phyloP scores from a whole-genome alignment of 768 basidiomycete species.

The Termitomyces sp. region DNA sequence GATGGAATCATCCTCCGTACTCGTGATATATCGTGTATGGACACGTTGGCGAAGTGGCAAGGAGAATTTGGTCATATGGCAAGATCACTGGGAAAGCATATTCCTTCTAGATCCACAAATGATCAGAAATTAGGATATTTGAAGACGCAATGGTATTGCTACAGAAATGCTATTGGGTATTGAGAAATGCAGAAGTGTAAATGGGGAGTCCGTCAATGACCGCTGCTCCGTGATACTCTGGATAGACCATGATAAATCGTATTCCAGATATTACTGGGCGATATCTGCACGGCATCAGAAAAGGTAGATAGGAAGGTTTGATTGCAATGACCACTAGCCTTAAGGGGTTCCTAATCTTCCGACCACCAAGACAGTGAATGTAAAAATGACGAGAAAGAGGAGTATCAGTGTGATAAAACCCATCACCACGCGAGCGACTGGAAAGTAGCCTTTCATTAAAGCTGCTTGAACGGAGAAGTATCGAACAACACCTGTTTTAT shows the following conservation, averaged over 20 bases:
- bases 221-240: neutral
- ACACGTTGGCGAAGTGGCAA: neutral
- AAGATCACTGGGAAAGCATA: neutral
- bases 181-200: neutral
- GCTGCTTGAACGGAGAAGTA: conserved; percentile 20
- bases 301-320: neutral
- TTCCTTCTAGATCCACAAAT: neutral
- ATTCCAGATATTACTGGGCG: neutral
- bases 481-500: conserved; percentile 11
- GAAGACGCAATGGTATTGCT: neutral
- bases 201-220: neutral
- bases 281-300: neutral
- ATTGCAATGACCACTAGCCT: neutral
- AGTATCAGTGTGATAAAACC: conserved; percentile 14
- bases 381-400: conserved; percentile 13
- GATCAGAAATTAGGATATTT: neutral
- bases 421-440: conserved; percentile 14
- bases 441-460: conserved; percentile 18
- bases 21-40: neutral
- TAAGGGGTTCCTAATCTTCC: conserved; percentile 11
- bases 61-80: neutral
- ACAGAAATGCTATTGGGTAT: conserved; percentile 2
- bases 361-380: conserved; percentile 16
- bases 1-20: neutral
- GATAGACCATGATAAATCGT: neutral